Conservation (phyloP, 371 early-diverging fungal genomes). For the Entomophthora muscae region DNA sequence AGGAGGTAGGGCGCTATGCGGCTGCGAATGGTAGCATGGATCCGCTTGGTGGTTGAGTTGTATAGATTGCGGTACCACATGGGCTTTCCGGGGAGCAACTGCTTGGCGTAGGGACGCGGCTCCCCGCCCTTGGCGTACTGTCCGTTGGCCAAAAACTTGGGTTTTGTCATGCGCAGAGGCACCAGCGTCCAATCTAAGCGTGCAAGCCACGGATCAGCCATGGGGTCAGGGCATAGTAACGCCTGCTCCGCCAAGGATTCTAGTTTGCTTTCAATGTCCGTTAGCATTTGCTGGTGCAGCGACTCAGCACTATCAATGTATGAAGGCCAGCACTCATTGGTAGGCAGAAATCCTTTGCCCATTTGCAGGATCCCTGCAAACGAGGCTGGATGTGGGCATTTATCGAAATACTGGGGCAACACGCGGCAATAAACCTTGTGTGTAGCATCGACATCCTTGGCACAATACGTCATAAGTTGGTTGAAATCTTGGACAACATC, state of each 20-base stretch:
- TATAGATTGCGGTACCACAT: conserved; percentile 77
- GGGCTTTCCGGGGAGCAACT: conserved; percentile 47
- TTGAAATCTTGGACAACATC: conserved; percentile 39
- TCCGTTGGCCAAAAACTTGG: conserved; percentile 17
- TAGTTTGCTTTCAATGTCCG: conserved; percentile 36
- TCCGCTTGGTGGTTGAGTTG: conserved; percentile 25
- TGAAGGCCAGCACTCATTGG: conserved; percentile 54
- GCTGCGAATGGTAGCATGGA: conserved; percentile 50
- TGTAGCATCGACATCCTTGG: conserved; percentile 71
- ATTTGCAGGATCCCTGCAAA: conserved; percentile 83
- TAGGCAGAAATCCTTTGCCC: conserved; percentile 72
- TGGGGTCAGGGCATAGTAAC: conserved; percentile 15
- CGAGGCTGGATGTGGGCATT: conserved; percentile 87
- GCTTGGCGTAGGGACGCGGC: conserved; percentile 17
- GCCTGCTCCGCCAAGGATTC: conserved; percentile 48
- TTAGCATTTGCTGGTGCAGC: conserved; percentile 30
- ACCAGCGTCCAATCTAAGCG: conserved; percentile 52
- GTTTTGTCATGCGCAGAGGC: conserved; percentile 20
- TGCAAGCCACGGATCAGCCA: conserved; percentile 65
- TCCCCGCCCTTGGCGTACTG: conserved; percentile 21
- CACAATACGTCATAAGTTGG: conserved; percentile 65
- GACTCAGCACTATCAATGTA: conserved; percentile 35
- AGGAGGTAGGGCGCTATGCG: conserved; percentile 67
- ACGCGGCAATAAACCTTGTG: conserved; percentile 47
- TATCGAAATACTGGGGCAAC: conserved; percentile 46